Percentiles rank a stretch among this genome's conserved stretches.
Evolutionary conservation across 1,139 yeast species (phyloP).

Genomic region (Zhuliangozyma parablackwelliae): DNA sequence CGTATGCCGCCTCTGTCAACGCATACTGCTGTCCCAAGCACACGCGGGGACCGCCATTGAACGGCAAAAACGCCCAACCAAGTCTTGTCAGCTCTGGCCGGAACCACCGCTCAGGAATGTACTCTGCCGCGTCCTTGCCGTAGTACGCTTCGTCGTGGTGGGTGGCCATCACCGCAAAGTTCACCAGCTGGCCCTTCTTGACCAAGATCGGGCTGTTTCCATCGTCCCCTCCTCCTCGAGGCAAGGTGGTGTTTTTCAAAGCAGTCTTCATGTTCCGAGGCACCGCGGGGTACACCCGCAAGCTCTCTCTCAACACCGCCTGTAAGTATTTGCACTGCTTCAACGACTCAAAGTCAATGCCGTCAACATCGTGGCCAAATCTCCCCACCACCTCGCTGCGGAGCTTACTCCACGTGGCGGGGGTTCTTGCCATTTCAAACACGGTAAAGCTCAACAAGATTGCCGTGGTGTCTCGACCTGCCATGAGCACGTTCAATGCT

Average conservation of each 20-base stretch:
- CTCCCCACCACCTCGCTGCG: slow-evolving; percentile 25
- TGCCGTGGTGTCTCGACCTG: slow-evolving; percentile 48
- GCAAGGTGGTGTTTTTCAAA: slow-evolving; percentile 41
- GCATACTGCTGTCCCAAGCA: slow-evolving; percentile 45
- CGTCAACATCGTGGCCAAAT: slow-evolving; percentile 23
- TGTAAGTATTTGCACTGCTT: slow-evolving; percentile 45
- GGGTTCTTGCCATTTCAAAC: slow-evolving; percentile 40
- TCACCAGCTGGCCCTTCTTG: slow-evolving; percentile 34
- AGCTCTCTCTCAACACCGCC: slow-evolving; percentile 43
- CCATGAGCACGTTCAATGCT: slow-evolving; percentile 40
- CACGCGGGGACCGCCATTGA: slow-evolving; percentile 40
- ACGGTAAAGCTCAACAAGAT: slow-evolving; percentile 41
- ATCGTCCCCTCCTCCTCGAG: slow-evolving; percentile 50
- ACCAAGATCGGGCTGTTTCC: slow-evolving; percentile 40
- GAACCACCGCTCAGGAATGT: slow-evolving; percentile 48
- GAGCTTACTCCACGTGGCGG: slow-evolving; percentile 30
- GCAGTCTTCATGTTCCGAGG: slow-evolving; percentile 45
- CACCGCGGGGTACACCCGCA: slow-evolving; percentile 50
- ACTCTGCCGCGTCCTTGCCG: slow-evolving; percentile 40
- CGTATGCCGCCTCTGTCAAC: slow-evolving; percentile 37
- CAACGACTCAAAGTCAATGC: slow-evolving; percentile 37
- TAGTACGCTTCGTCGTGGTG: slow-evolving; percentile 37
- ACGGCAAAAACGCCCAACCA: slow-evolving; percentile 41
- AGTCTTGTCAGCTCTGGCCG: slow-evolving; percentile 24
- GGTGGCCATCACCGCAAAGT: slow-evolving; percentile 29